Base-by-base conservation (phyloP, 306 rosid species). In the Neltuma alba region DNA sequence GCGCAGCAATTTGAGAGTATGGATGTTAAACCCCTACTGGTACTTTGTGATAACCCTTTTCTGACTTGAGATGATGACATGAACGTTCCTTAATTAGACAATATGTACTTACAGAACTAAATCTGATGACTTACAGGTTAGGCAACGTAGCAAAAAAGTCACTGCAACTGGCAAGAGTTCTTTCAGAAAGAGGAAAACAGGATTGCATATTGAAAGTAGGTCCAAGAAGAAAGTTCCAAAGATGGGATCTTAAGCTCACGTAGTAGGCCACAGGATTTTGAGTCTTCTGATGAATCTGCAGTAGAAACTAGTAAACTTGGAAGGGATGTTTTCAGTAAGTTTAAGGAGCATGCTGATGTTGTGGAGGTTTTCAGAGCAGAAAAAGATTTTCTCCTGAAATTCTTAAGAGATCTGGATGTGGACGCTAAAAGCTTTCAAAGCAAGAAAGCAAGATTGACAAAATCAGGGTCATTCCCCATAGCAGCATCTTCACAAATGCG, bases 401-500 rank as follows among this genome's bases (percentile, higher is more conserved):
- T 92, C 72, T 80, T 91, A 1, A 83, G 74, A 70, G 90, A 84
- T 55, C 83, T 81, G 21, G 84, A 87, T 28, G n/a, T 76, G 33
- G 42, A 77, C 30, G 65, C 57, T 42, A 86, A 71, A 76, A 81
- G 60, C 44, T 64, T 44, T 57, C 87, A 63, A 54, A 74, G 67
- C 61, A 81, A 70, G 63, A 72, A 75, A 54, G 86, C 81, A 28
- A 82, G 86, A 70, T 82, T 95, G 81, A 87, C 83, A 48, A 95
- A 92, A 79, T 91, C 96, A 25, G 88, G 88, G 48, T 89, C 99
- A 60, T 92, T 89, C 88, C 99, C 99, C 47, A 57, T 84, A 55
- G 60, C 91, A 47, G 67, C 57, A 77, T 67, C 90, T 61, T 81
- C 89, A 30, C 57, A 72, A 48, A 58, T 40, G 40, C 85, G 71